These are phyloP conservation scores for Punctularia strigosozonata DNA, from an alignment of 768 basidiomycete species.

Conservation along the genomic window DNA sequence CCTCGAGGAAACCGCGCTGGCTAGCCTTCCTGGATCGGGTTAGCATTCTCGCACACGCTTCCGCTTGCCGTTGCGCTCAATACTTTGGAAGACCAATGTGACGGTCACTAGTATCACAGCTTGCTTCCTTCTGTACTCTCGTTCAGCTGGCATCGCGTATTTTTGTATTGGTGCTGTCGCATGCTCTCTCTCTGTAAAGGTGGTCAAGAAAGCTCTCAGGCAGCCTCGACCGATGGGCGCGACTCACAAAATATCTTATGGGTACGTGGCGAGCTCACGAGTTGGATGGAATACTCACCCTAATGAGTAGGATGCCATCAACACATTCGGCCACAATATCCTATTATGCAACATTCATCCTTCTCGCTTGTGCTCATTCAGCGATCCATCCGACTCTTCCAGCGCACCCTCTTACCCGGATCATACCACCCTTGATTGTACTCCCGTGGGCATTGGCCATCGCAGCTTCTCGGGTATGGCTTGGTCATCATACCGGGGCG, in stretches of 20 bases:
- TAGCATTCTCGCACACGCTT: no score
- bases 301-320: conserved; percentile 61
- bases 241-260: conserved; percentile 45
- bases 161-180: conserved; percentile 9
- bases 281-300: background rate
- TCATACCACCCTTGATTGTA: conserved; percentile 31
- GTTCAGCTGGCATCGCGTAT: conserved; percentile 10
- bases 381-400: conserved; percentile 49
- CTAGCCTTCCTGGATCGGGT: no score
- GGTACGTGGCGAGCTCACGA: conserved; percentile 29
- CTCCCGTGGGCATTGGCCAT: conserved; percentile 46
- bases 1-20: no score
- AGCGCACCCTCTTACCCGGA: conserved; percentile 23
- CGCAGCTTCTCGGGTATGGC: conserved; percentile 55
- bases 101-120: conserved; percentile 7
- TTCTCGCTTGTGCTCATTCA: conserved; percentile 43
- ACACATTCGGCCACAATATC: conserved; percentile 66
- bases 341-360: conserved; percentile 50
- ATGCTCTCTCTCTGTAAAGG: conserved; percentile 32
- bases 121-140: conserved; percentile 9
- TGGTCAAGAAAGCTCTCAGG: conserved; percentile 45
- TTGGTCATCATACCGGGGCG: conserved; percentile 64
- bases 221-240: conserved; percentile 48
- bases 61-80: no score
- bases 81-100: no score